Conservation (phyloP, 257 asterid species). For the Solanum microdontum region DNA sequence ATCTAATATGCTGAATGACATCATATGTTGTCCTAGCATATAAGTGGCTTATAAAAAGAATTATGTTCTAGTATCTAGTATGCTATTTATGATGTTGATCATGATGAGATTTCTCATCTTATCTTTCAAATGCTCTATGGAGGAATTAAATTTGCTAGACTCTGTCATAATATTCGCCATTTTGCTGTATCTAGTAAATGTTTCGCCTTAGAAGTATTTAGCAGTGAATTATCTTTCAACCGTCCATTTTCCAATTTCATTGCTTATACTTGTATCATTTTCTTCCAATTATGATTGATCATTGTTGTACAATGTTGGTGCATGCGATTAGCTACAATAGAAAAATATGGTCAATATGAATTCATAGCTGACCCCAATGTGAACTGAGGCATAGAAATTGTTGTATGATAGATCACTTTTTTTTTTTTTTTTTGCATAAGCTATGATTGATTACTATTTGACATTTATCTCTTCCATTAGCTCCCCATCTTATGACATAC, state of each 20-base stretch:
- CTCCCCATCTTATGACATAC: neutral
- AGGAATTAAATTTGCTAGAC: neutral
- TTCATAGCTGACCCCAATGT: neutral
- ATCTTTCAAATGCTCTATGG: neutral
- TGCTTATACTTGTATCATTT: neutral
- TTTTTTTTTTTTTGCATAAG: neutral
- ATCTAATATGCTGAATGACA: neutral
- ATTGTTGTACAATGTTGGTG: neutral
- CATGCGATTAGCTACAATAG: neutral
- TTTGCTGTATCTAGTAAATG: neutral
- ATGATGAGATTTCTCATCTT: neutral
- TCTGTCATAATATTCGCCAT: neutral
- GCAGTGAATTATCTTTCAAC: neutral
- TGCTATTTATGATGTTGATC: neutral
- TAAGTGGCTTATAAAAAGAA: neutral
- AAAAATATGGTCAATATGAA: neutral
- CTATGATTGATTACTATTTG: neutral
- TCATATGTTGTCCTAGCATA: neutral
- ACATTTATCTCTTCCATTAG: neutral
- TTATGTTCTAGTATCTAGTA: neutral
- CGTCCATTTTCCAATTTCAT: neutral
- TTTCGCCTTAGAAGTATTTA: neutral
- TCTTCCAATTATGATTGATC: neutral
- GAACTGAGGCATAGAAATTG: neutral
- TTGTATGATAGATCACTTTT: neutral